Evolutionary conservation across 257 asterid genomes (phyloP), one percentile per base, ranked within the genome.

Genomic region (Petrea volubilis): DNA sequence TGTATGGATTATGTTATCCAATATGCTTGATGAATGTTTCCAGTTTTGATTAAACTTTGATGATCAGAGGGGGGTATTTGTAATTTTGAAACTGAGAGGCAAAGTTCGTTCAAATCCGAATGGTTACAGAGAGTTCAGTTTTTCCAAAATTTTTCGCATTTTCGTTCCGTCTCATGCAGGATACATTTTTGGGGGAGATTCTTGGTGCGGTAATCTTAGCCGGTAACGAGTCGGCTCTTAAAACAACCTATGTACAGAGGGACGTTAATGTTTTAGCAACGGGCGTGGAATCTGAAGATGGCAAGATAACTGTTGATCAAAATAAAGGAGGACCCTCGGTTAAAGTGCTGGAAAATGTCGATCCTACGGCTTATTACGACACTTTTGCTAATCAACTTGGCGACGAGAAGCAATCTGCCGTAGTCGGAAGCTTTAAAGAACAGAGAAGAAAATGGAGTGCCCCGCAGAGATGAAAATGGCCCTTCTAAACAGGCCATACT

Each of bases 151-250:
- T 13, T 59, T 6, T 14, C 2, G 7, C 51, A 7, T 17, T 56
- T 50, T 6, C 14, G n/a, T n/a, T n/a, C n/a, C n/a, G n/a, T 58
- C 23, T 34, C 27, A 55, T 66, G 57, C 81, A 93, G 98, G 95
- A 87, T 49, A 76, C 59, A 34, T 93, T 90, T 74, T 50, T 87
- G 15, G 98, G 98, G 33, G 98, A 93, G 74, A 83, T 85, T 52
- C 84, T 91, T 28, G 98, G 98, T 47, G 96, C 96, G 38, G 88
- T 91, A 21, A 47, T 87, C 60, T 53, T 90, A 73, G 91, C 77
- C 10, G 89, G 89, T 2, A 82, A 88, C 59, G 46, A 50, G 20
- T 68, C 87, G 14, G 53, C 58, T 18, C 74, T 90, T 10, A 81
- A 83, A 41, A 44, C 92, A 14, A 64, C 49, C 0, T 87, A 83